Base-by-base conservation (phyloP, 2,329 filamentous ascomycete genomes). In the Dothideomycetes sp. region DNA sequence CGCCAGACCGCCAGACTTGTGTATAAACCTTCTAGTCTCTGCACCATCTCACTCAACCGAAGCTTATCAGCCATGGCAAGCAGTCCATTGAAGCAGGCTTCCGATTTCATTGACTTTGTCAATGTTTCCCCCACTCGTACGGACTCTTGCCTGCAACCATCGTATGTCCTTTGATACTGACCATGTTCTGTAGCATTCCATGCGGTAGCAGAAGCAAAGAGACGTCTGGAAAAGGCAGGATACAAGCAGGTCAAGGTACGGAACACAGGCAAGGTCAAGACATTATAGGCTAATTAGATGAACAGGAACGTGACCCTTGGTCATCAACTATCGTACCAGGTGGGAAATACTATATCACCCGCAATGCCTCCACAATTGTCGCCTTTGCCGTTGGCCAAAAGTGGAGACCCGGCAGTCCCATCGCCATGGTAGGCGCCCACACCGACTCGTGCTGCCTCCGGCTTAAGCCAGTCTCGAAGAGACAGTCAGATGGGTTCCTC, bases 301-400 rank as follows among this genome's bases (percentile, higher is more conserved):
- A n/a, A n/a, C 38, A 79, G 70, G 89, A 96, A 65, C 83, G 84
- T 52, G 86, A 95, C 56, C 79, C 83, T 34, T 96, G 91, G 89
- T 75, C 81, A 11, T 77, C 81, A 1, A 76, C 73, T 34, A 74
- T 94, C 46, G 75, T 78, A 42, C 85, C 87, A 16, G 88, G 89
- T 47, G 88, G 89, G 47, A 95, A 93, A 65, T 96, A 96, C 71
- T 95, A 88, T 66, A 76, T 95, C 54, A 96, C 89, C 35, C 82
- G 89, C 49, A 96, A 96, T 65, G 81, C 77, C 43, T 94, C 87
- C 18, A 93, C 89, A 36, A 84, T 96, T 48, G 77, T 94, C 43
- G 88, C 88, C 47, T 96, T 96, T 63, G 84, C 85, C 46, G 81
- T 96, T 54, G 89, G 89, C 55, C 76, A 78, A 54, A 81, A 84